Conservation (phyloP, 495 filamentous ascomycete genomes). For the Daldinia decipiens region DNA sequence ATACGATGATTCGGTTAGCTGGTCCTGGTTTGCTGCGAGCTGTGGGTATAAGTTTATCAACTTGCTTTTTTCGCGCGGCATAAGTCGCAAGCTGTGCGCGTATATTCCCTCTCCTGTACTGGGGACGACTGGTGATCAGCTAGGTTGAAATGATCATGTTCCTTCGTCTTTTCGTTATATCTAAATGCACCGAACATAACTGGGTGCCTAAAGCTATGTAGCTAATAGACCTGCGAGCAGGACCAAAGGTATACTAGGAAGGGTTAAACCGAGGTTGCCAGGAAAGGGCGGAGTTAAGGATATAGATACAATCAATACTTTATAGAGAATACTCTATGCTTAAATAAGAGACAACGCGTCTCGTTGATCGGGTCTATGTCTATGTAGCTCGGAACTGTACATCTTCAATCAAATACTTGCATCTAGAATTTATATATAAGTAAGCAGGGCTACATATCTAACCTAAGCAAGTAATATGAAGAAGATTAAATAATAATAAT, state of each 20-base stretch:
- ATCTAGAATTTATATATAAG: not conserved
- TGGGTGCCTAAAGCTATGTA: not conserved
- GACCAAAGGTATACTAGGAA: not conserved
- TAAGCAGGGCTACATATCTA: not conserved
- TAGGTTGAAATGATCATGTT: not conserved
- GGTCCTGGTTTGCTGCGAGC: not conserved
- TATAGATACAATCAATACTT: not conserved
- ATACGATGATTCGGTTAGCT: not conserved
- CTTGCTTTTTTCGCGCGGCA: slow-evolving; percentile 1
- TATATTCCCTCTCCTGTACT: not conserved
- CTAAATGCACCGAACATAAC: slow-evolving; percentile 2
- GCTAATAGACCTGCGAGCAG: not conserved
- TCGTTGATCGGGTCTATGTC: not conserved
- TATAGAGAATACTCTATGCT: not conserved
- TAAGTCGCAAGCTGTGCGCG: slow-evolving; percentile 2
- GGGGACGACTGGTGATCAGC: not conserved
- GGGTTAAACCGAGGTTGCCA: not conserved
- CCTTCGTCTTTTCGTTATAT: slow-evolving; percentile 4
- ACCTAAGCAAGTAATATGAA: not conserved
- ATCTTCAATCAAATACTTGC: not conserved
- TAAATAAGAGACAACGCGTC: not conserved
- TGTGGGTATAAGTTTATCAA: not conserved
- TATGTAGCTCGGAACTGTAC: not conserved
- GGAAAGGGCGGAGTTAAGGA: not conserved
- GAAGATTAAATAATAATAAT: not conserved